Evolutionary conservation across 345 rosid genomes (phyloP), one percentile per base, ranked within the genome.

Genomic region (Salix viminalis): DNA sequence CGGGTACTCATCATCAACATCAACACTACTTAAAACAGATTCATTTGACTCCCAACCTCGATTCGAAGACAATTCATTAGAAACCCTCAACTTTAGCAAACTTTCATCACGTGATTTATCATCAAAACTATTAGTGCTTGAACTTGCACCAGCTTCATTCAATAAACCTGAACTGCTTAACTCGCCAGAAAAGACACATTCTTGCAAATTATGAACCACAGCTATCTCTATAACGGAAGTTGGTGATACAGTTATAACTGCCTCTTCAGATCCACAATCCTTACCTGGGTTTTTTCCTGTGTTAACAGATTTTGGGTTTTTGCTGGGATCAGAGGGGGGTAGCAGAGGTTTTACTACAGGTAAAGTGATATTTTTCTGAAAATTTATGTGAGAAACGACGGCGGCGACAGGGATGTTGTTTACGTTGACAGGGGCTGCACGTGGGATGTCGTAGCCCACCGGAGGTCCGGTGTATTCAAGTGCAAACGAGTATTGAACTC

Each of bases 381-480:
- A 70, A 61, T 91, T 84, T 28, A 90, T 89, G 78, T 90, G 90
- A n/a, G 96, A 79, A 46, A 91, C 98, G 1, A 91, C 97, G 21
- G 97, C 84, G n/a, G 99, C 99, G n/a, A 96, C 92, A 7, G 99
- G 99, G 79, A 96, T 92, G 61, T 77, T 87, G 65, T 80, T 87
- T n/a, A 93, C 88, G 84, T 92, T 96, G 81, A 96, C 88, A 2
- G 99, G 99, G 76, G 89, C 85, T 5, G 98, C 99, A 32, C 92
- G 91, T 19, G 99, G 99, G 39, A 96, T 85, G 74, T 91, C 90
- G 86, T 86, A 88, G 30, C 86, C 58, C 71, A 96, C 71, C 52
- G 99, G 99, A 2, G 99, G 99, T 21, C 99, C 99, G 24, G 82
- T 77, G 74, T 96, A 96, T 69, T 94, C 97, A 67, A 90, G 79